A percentile compares a stretch with the other conserved stretches of the same genome.
Conservation (phyloP, 1,139 yeast genomes). For the Suhomyces anneliseae region DNA sequence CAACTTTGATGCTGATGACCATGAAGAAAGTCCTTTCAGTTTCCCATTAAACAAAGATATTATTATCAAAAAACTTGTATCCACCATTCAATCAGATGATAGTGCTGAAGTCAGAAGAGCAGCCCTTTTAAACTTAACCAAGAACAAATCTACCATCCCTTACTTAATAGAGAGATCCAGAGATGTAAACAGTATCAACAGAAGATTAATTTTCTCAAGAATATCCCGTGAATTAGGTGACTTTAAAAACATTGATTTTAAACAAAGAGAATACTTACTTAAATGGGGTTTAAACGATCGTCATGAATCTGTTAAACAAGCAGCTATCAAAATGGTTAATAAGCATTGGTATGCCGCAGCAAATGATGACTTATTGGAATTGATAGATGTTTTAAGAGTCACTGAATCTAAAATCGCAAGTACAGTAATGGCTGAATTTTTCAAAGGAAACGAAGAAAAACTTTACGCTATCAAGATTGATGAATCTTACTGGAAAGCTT, state of each 20-base stretch:
- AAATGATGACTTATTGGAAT: slow-evolving; percentile 68
- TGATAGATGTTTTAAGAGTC: slow-evolving; percentile 71
- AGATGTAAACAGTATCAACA: slow-evolving; percentile 68
- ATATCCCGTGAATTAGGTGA: slow-evolving; percentile 69
- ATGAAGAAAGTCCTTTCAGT: slow-evolving; percentile 24
- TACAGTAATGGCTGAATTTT: slow-evolving; percentile 62
- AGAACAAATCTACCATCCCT: slow-evolving; percentile 54
- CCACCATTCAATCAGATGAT: slow-evolving; percentile 71
- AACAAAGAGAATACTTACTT: slow-evolving; percentile 65
- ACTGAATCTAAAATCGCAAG: slow-evolving; percentile 65
- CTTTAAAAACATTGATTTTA: slow-evolving; percentile 57
- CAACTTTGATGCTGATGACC: slow-evolving; percentile 42
- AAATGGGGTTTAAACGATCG: slow-evolving; percentile 89
- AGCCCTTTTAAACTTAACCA: slow-evolving; percentile 68
- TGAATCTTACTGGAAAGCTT: slow-evolving; percentile 61
- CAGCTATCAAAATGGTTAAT: slow-evolving; percentile 72
- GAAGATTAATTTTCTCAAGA: slow-evolving; percentile 72
- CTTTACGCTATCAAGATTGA: slow-evolving; percentile 58
- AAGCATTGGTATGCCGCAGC: slow-evolving; percentile 70
- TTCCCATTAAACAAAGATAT: slow-evolving; percentile 19
- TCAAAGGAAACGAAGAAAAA: slow-evolving; percentile 61
- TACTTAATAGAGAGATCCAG: slow-evolving; percentile 77
- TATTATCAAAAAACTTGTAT: slow-evolving; percentile 52
- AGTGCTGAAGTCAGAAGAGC: slow-evolving; percentile 90
- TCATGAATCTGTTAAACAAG: slow-evolving; percentile 67